Evolutionary conservation across 768 basidiomycete genomes (phyloP).

Genomic region (Candolleomyces efflorescens): DNA sequence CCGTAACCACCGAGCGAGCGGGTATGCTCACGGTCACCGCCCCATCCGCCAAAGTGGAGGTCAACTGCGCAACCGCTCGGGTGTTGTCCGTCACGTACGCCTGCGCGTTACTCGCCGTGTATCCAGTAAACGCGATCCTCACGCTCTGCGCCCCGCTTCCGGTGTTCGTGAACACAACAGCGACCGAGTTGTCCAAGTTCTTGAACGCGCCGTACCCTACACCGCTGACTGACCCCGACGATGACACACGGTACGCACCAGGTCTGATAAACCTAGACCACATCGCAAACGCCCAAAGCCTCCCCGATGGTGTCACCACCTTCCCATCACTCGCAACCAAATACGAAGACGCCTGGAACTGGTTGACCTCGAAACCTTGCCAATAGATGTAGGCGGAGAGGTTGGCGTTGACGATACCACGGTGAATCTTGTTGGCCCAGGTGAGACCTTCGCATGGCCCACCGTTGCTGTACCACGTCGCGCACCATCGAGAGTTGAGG

Average conservation of each 20-base stretch:
- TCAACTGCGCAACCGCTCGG: constrained; percentile 5
- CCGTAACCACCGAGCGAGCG: constrained; percentile 10
- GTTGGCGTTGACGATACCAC: constrained; percentile 14
- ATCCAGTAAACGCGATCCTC: constrained; percentile 8
- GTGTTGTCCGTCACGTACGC: constrained; percentile 12
- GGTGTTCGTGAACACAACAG: constrained; percentile 11
- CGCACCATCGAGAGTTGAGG: constrained; percentile 14
- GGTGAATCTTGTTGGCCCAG: constrained; percentile 14
- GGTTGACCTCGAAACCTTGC: constrained; percentile 15
- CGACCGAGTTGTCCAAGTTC: constrained; percentile 7
- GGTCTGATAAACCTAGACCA: constrained; percentile 13
- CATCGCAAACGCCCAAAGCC: constrained; percentile 13
- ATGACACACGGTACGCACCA: constrained; percentile 9
- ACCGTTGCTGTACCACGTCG: constrained; percentile 15
- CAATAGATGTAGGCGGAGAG: constrained; percentile 14
- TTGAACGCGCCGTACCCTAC: constrained; percentile 11
- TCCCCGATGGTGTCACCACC: constrained; percentile 9
- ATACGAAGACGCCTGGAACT: constrained; percentile 13
- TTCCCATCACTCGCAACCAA: constrained; percentile 13
- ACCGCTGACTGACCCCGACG: constrained; percentile 5
- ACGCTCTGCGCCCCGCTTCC: constrained; percentile 9
- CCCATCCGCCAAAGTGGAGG: constrained; percentile 7
- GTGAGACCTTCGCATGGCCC: constrained; percentile 14
- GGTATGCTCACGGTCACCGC: constrained; percentile 10
- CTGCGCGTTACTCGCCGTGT: neutral